A percentile compares a stretch with the other conserved stretches of the same genome.
phyloP scores from a whole-genome alignment of 2,329 filamentous ascomycete species.

The Cadophora sp. region DNA sequence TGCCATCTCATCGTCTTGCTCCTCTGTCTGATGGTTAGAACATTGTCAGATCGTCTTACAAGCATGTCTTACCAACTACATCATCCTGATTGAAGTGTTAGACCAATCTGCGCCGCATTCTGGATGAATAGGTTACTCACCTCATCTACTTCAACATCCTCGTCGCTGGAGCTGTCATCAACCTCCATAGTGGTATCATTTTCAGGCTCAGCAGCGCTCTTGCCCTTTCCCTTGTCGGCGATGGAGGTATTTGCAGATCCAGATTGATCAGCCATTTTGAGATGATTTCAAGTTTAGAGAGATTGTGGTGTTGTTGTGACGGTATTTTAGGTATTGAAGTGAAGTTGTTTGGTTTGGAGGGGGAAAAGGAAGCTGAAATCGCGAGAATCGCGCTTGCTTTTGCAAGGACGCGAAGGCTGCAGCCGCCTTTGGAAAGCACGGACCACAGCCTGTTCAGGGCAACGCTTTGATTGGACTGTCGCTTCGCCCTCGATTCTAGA shows the following conservation, averaged over 20 bases:
- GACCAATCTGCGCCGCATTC: constrained; percentile 1
- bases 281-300: constrained; percentile 28
- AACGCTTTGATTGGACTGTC: background rate
- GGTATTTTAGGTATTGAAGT: background rate
- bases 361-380: constrained; percentile 6
- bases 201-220: constrained; percentile 59
- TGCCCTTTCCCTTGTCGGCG: constrained; percentile 85
- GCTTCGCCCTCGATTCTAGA: background rate
- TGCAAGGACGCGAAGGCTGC: constrained; percentile 5
- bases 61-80: constrained; percentile 38
- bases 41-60: constrained; percentile 26
- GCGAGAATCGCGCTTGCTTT: constrained; percentile 19
- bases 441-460: background rate
- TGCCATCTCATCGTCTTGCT: constrained; percentile 84
- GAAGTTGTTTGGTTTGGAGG: constrained; percentile 23
- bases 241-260: constrained; percentile 47
- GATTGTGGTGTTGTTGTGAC: background rate
- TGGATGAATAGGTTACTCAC: constrained; percentile 50
- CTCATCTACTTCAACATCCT: constrained; percentile 59
- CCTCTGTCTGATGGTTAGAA: constrained; percentile 53
- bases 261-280: constrained; percentile 53
- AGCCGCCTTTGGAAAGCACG: constrained; percentile 10
- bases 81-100: constrained; percentile 32
- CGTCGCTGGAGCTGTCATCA: constrained; percentile 71
- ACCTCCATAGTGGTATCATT: constrained; percentile 74